Conservation (phyloP, 331 rosid species). For the Quercus phellos region DNA sequence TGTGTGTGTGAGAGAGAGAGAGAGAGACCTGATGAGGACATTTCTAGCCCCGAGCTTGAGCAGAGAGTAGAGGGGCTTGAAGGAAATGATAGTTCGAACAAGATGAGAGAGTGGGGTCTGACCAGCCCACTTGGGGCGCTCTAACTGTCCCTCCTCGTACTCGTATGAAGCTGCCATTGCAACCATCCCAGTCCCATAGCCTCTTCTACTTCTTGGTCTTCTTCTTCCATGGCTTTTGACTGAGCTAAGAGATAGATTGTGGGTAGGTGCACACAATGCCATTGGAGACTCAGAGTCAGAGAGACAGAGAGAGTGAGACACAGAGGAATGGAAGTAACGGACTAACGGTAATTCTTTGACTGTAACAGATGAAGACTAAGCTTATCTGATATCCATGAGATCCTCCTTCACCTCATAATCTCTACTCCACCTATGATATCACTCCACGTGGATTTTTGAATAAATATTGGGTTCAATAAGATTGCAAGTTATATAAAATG, state of each 20-base stretch:
- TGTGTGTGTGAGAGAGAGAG: background rate
- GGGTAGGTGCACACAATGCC: conserved; percentile 39
- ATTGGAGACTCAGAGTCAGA: background rate
- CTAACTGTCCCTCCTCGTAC: conserved; percentile 46
- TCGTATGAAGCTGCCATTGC: conserved; percentile 20
- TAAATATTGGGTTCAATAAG: background rate
- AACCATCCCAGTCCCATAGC: conserved; percentile 3
- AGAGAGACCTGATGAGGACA: conserved; percentile 44
- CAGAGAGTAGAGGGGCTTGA: conserved; percentile 54
- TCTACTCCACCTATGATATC: background rate
- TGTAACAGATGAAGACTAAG: background rate
- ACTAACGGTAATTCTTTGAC: too few species aligned
- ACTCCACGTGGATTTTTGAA: background rate
- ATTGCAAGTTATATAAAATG: too few species aligned
- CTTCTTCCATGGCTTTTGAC: conserved; percentile 11
- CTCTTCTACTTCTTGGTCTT: conserved; percentile 6
- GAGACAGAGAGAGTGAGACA: background rate
- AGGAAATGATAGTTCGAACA: conserved; percentile 45
- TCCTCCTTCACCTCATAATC: background rate
- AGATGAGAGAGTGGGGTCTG: conserved; percentile 52
- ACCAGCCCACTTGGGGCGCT: conserved; percentile 49
- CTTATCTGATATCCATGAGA: background rate
- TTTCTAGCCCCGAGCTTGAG: conserved; percentile 62
- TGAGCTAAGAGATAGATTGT: conserved; percentile 21
- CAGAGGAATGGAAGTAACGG: background rate